Evolutionary conservation across 805 yeast genomes (phyloP).

Genomic region (Ogataea minuta): DNA sequence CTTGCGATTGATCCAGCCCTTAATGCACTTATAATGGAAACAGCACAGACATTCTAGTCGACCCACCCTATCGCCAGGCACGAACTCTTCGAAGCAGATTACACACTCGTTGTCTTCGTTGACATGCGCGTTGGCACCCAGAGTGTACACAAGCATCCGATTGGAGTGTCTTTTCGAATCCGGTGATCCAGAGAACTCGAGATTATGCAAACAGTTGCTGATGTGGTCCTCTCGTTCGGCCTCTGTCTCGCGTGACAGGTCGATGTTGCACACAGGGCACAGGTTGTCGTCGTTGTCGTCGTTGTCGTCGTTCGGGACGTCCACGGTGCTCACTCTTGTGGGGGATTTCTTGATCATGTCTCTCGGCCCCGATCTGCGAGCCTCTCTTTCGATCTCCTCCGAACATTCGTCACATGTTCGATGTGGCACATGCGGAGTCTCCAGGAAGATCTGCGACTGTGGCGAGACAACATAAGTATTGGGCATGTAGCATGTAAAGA

Average conservation of each 20-base stretch:
- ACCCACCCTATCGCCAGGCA: conserved; percentile 85
- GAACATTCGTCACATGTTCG: conserved; percentile 76
- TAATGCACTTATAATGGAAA: conserved; percentile 87
- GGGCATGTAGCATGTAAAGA: conserved; percentile 53
- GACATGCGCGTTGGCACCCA: conserved; percentile 39
- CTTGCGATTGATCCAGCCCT: conserved; percentile 84
- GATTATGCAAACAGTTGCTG: conserved; percentile 57
- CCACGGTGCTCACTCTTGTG: conserved; percentile 18
- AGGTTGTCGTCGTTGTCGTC: conserved; percentile 36
- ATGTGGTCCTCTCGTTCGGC: conserved; percentile 64
- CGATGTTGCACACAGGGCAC: conserved; percentile 45
- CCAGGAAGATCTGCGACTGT: conserved; percentile 46
- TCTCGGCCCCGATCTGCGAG: conserved; percentile 27
- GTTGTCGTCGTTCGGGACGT: conserved; percentile 18
- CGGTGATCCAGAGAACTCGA: conserved; percentile 64
- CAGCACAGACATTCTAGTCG: conserved; percentile 92
- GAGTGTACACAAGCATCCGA: conserved; percentile 80
- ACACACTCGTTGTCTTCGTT: conserved; percentile 75
- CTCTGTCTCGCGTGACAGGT: conserved; percentile 22
- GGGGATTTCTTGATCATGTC: conserved; percentile 17
- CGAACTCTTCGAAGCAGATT: conserved; percentile 86
- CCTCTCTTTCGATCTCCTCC: conserved; percentile 51
- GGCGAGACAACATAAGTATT: conserved; percentile 57
- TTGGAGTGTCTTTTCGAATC: conserved; percentile 57
- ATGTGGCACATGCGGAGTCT: conserved; percentile 54